Evolutionary conservation across 148 eudicot species (phyloP).

Genomic region (Pharnaceum exiguum): DNA sequence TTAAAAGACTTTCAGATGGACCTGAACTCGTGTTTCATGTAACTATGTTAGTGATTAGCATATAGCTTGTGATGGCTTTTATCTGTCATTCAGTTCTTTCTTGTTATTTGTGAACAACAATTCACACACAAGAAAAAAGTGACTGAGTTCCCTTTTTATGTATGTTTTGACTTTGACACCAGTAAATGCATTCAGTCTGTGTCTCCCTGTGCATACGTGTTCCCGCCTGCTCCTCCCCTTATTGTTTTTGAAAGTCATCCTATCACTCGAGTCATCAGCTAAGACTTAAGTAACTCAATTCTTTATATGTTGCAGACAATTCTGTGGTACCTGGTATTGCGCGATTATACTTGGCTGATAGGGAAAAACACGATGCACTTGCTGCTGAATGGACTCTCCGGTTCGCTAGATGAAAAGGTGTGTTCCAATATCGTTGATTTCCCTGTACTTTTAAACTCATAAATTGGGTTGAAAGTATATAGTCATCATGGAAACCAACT

Average conservation of each 20-base stretch:
- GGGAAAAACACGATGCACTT: constrained; percentile 63
- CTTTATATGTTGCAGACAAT: constrained; percentile 46
- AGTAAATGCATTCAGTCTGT: too few relatives aligned
- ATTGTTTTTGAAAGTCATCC: too few relatives aligned
- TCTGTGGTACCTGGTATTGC: constrained; percentile 72
- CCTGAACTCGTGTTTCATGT: not conserved
- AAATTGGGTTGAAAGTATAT: too few relatives aligned
- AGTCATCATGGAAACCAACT: too few relatives aligned
- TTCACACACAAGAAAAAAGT: not conserved
- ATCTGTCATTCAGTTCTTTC: not conserved
- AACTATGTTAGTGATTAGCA: not conserved
- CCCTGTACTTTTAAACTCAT: not conserved
- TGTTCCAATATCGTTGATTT: not conserved
- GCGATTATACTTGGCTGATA: constrained; percentile 63
- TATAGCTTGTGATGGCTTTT: not conserved
- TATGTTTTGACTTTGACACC: too few relatives aligned
- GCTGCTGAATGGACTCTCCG: constrained; percentile 92
- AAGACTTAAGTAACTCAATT: not conserved
- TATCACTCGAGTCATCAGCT: not conserved
- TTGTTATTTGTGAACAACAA: not conserved
- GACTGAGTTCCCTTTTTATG: not conserved
- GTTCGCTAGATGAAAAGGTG: constrained; percentile 63
- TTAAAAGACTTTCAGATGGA: not conserved
- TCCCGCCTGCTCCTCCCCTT: too few relatives aligned
- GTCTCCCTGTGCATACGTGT: too few relatives aligned